phyloP scores from a whole-genome alignment of 257 asterid species.

The Paulownia fortunei region DNA sequence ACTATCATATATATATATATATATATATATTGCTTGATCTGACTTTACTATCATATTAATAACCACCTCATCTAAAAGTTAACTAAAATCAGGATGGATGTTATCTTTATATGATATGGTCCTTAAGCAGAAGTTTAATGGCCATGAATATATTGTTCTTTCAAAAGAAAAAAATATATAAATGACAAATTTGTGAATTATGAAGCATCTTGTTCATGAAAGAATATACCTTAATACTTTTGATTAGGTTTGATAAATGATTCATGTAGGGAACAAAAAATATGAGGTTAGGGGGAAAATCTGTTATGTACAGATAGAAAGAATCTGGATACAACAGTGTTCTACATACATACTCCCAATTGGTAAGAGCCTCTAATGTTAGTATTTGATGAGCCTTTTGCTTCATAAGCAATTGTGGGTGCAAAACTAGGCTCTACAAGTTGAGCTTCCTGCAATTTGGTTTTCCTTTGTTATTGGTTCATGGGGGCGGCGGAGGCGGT shows the following conservation, averaged over 20 bases:
- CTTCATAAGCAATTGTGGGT: conserved; percentile 20
- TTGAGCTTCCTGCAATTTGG: conserved; percentile 19
- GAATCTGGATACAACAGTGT: conserved; percentile 24
- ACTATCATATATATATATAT: too few species aligned
- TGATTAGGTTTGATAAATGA: neutral
- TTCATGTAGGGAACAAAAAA: conserved; percentile 4
- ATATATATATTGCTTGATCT: too few species aligned
- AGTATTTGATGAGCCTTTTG: conserved; percentile 19
- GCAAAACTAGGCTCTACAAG: conserved; percentile 30
- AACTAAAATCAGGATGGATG: too few species aligned
- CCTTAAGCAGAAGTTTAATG: too few species aligned
- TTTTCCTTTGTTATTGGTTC: conserved; percentile 48
- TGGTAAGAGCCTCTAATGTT: conserved; percentile 37
- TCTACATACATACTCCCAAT: conserved; percentile 30
- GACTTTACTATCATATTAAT: too few species aligned
- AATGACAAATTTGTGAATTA: too few species aligned
- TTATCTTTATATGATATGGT: too few species aligned
- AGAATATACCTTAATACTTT: neutral
- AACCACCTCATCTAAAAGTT: too few species aligned
- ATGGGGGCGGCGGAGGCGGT: conserved; percentile 63
- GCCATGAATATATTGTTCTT: too few species aligned
- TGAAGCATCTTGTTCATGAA: neutral
- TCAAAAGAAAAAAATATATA: too few species aligned
- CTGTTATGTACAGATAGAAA: conserved; percentile 37
- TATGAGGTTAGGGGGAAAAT: neutral